Conservation (phyloP, 1,284 basidiomycete species). For the Ganoderma resinaceum region DNA sequence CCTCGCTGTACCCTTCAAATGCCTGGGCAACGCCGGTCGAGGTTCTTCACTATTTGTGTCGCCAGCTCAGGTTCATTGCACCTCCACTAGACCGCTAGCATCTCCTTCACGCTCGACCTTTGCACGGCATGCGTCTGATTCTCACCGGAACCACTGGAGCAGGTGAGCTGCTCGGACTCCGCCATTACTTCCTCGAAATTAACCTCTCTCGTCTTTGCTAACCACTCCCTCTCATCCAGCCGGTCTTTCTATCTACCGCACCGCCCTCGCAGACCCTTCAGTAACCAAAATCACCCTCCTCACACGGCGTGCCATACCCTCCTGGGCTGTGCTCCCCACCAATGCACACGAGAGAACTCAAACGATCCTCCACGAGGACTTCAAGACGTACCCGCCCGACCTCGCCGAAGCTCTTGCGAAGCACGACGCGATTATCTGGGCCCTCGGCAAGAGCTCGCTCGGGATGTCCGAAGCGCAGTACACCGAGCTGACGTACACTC, state of each 20-base stretch:
- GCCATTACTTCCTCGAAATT: no score
- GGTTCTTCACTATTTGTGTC: neutral
- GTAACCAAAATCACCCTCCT: conserved; percentile 45
- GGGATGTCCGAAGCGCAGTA: conserved; percentile 48
- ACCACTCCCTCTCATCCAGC: conserved; percentile 32
- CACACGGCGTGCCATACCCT: conserved; percentile 40
- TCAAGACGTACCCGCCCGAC: conserved; percentile 43
- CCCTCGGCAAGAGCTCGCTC: conserved; percentile 41
- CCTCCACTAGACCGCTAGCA: neutral
- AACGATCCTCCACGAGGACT: conserved; percentile 44
- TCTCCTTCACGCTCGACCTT: neutral
- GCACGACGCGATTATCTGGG: conserved; percentile 51
- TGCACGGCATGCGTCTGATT: neutral
- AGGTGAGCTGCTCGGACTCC: neutral
- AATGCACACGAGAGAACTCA: conserved; percentile 41
- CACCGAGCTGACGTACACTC: conserved; percentile 46
- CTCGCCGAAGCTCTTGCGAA: conserved; percentile 40
- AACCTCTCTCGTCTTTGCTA: neutral
- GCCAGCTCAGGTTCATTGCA: neutral
- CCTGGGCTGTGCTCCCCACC: conserved; percentile 42
- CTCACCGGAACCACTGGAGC: neutral
- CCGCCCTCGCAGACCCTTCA: conserved; percentile 43
- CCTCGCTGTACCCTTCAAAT: neutral
- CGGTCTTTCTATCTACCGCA: conserved; percentile 47
- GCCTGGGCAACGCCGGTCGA: neutral